These are phyloP conservation scores for Rosa chinensis DNA, from an alignment of 306 rosid species.

Conservation along the genomic window DNA sequence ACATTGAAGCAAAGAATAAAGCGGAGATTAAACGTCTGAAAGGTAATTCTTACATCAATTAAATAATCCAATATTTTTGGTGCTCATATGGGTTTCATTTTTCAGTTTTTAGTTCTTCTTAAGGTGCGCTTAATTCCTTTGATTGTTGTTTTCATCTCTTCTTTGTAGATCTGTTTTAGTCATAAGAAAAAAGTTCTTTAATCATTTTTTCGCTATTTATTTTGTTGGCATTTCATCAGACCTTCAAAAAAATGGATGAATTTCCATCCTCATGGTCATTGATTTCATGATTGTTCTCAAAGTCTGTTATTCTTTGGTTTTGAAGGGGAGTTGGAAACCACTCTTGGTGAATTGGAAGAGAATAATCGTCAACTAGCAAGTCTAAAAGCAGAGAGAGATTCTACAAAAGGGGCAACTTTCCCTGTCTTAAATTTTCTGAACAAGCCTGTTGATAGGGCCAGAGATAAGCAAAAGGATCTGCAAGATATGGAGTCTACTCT, in stretches of 20 bases:
- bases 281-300: slow-evolving; percentile 19
- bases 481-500: slow-evolving; percentile 82
- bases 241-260: background rate
- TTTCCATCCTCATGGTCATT: background rate
- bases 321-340: slow-evolving; percentile 71
- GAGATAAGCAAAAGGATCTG: slow-evolving; percentile 83
- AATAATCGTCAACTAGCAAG: slow-evolving; percentile 62
- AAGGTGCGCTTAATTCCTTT: background rate
- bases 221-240: background rate
- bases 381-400: slow-evolving; percentile 71
- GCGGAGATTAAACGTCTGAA: slow-evolving; percentile 53
- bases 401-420: slow-evolving; percentile 67
- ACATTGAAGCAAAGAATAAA: slow-evolving; percentile 63
- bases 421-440: slow-evolving; percentile 66
- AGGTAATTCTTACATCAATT: slow-evolving; percentile 43
- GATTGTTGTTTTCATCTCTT: background rate
- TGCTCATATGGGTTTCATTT: background rate
- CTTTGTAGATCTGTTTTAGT: background rate
- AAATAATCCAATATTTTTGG: background rate
- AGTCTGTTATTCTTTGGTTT: slow-evolving; percentile 29
- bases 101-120: background rate
- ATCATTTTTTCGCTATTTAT: background rate
- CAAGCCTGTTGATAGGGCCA: slow-evolving; percentile 61
- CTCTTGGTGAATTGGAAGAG: slow-evolving; percentile 65
- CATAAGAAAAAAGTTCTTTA: background rate